Percentiles rank a stretch among this genome's conserved stretches.
Evolutionary conservation across 2,329 filamentous ascomycete genomes (phyloP).

Genomic region (Ophiostoma australiae): DNA sequence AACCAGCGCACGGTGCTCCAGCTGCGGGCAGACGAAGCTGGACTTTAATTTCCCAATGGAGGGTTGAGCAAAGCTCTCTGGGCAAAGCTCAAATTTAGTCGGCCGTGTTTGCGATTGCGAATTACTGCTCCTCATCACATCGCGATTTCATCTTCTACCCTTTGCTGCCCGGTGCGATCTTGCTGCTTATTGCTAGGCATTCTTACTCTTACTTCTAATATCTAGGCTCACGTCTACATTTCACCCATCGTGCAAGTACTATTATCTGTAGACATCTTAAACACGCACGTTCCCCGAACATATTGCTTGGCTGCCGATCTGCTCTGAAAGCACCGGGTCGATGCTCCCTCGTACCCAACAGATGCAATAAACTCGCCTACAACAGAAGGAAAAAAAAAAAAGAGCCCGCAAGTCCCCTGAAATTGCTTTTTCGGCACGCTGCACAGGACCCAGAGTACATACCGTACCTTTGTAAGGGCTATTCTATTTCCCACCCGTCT

Average conservation of each 20-base stretch:
- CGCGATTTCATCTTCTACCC: too few species aligned
- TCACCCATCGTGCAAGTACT: not conserved
- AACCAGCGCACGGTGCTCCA: not conserved
- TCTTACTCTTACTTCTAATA: not conserved
- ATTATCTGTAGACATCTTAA: not conserved
- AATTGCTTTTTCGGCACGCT: constrained; percentile 7
- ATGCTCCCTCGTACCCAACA: constrained; percentile 11
- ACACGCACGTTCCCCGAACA: not conserved
- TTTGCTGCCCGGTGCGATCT: too few species aligned
- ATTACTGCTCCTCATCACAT: too few species aligned
- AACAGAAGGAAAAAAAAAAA: not conserved
- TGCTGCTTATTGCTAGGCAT: too few species aligned
- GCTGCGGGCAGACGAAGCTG: not conserved
- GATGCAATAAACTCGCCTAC: constrained; percentile 3
- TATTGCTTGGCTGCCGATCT: constrained; percentile 5
- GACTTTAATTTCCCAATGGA: not conserved
- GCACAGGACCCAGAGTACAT: too few species aligned
- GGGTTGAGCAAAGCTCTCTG: too few species aligned
- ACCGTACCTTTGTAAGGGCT: not conserved
- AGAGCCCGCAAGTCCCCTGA: not conserved
- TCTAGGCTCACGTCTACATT: not conserved
- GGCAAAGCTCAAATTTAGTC: too few species aligned
- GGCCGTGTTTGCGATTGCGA: too few species aligned
- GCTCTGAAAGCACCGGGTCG: not conserved
- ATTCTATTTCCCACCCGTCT: too few species aligned